Base-by-base conservation (phyloP, 192 early-diverging fungal species). In the Piromyces finnis region DNA sequence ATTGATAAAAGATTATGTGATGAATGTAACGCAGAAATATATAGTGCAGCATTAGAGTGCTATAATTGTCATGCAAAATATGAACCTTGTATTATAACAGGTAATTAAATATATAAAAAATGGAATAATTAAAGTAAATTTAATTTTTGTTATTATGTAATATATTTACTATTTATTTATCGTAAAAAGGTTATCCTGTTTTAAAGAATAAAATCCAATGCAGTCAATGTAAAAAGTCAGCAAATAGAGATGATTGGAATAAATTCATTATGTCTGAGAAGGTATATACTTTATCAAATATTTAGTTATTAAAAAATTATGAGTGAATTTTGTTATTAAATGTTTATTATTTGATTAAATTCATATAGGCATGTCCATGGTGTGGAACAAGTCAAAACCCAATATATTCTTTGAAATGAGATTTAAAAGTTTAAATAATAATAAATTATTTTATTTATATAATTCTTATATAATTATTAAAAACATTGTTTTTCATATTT, bases 201-300 rank as follows among this genome's bases (percentile, higher is more conserved):
- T 78, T 84, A 16, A 80, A 85, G 77, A 88, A 85, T 81, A 87
- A 83, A 77, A 87, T 87, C 18, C 85, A 85, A 78, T 91, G 90
- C 79, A 82, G 77, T 78, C 82, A 29, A 5, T 91, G 90, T 83
- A 84, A 41, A 28, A 85, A 84, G 27, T 80, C 78, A 9, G 90
- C 90, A 30, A 90, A 90, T 84, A 91, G 88, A 81, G 89, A 90
- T 27, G 90, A 91, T 79, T 91, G 90, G 90, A 91, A 91, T 79
- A 88, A 87, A 82, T 91, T 88, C 80, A 84, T 91, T 16, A 87
- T 89, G 87, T 81, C 83, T 68, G 90, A 91, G 80, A 81, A 86
- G 79, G 85, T 85, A 80, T 26, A n/a, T n/a, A n/a, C n/a, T n/a
- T n/a, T n/a, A n/a, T n/a, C n/a, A n/a, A n/a, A n/a, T n/a, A n/a